These are phyloP conservation scores for Paradendryphiella salina DNA, from an alignment of 2,329 filamentous ascomycete genomes.

Conservation along the genomic window DNA sequence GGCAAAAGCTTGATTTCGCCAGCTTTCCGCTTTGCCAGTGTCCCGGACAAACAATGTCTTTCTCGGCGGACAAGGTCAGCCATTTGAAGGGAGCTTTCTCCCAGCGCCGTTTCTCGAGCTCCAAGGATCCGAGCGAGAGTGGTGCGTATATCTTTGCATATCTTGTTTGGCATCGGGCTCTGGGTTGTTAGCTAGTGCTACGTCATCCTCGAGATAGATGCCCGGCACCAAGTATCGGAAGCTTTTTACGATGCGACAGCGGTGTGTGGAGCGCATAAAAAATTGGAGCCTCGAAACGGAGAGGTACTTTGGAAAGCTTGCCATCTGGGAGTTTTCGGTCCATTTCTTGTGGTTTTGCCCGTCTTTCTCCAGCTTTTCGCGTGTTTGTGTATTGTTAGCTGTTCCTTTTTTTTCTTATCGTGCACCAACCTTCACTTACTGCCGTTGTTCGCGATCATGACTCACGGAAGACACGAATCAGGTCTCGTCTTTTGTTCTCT, in stretches of 20 bases:
- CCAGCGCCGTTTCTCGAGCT: constrained; percentile 42
- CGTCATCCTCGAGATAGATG: constrained; percentile 14
- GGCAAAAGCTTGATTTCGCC: constrained; percentile 18
- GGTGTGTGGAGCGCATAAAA: constrained; percentile 3
- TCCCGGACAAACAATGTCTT: constrained; percentile 33
- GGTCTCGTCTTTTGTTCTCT: constrained; percentile 1
- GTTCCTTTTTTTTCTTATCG: neutral
- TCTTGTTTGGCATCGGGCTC: neutral
- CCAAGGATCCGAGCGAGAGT: constrained; percentile 44
- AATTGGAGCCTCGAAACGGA: neutral
- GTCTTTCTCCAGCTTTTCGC: neutral
- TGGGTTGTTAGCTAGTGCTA: neutral
- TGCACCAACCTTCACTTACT: neutral
- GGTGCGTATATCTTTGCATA: constrained; percentile 30
- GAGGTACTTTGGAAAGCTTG: neutral
- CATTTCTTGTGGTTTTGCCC: neutral
- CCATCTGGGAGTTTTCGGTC: neutral
- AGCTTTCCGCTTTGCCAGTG: neutral
- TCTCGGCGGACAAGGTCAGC: constrained; percentile 42
- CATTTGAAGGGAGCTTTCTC: constrained; percentile 37
- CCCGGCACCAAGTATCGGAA: constrained; percentile 1
- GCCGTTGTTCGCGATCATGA: neutral
- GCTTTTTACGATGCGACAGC: neutral
- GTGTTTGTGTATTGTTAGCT: neutral
- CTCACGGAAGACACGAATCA: constrained; percentile 12